phyloP scores from a whole-genome alignment of 305 asterid species.

The Solanum chacoense region DNA sequence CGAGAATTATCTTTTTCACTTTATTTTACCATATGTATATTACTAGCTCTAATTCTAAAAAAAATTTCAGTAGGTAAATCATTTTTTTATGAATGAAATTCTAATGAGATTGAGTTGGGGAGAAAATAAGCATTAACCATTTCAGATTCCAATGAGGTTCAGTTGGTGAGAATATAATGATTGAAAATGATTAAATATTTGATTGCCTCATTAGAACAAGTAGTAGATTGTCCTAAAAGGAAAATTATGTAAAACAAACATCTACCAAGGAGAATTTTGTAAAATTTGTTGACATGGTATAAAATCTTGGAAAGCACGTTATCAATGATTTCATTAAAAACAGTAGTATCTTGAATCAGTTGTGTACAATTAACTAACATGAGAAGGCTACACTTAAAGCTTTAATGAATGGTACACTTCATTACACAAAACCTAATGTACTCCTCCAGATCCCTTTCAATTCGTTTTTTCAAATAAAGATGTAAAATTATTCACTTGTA shows the following conservation, averaged over 20 bases:
- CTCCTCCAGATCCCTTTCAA: neutral
- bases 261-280: too few relatives aligned
- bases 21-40: too few relatives aligned
- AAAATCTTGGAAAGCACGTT: neutral
- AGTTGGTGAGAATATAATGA: neutral
- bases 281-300: neutral
- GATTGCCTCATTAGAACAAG: neutral
- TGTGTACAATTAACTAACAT: neutral
- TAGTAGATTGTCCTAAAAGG: neutral
- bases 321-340: neutral
- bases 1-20: too few relatives aligned
- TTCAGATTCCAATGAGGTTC: neutral
- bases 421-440: neutral
- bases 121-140: neutral
- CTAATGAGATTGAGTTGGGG: neutral
- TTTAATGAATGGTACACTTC: neutral
- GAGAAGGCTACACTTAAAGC: neutral
- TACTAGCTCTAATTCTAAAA: neutral
- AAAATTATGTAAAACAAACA: too few relatives aligned
- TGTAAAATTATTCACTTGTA: too few relatives aligned
- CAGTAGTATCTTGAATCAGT: neutral
- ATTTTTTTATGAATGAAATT: too few relatives aligned
- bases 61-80: too few relatives aligned
- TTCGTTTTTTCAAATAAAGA: too few relatives aligned
- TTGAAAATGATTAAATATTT: neutral